Evolutionary conservation across 23 red algal genomes (phyloP).

Genomic region (Gracilariopsis chorda): DNA sequence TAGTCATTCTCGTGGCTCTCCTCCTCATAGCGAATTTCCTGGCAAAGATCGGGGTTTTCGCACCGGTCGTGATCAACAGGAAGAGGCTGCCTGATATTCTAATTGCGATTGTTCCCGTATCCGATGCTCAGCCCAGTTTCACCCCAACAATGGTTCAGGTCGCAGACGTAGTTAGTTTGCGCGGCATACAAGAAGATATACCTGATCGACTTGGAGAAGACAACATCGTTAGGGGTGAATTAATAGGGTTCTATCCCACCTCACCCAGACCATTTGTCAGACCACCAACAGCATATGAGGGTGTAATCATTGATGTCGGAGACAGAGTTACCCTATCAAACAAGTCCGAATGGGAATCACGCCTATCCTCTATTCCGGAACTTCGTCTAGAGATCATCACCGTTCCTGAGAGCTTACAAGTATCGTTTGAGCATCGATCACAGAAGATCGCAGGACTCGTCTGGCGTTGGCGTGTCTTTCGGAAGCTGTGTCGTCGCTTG

Average conservation of each 20-base stretch:
- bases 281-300: background rate
- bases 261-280: background rate
- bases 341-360: background rate
- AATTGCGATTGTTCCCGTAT: background rate
- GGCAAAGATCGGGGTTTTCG: background rate
- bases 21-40: slow-evolving; percentile 4
- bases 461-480: slow-evolving; percentile 18
- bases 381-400: background rate
- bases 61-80: background rate
- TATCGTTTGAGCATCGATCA: background rate
- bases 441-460: background rate
- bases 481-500: slow-evolving; percentile 4
- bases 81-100: background rate
- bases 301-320: background rate
- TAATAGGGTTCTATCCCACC: slow-evolving; percentile 1
- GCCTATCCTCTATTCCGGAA: background rate
- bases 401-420: background rate
- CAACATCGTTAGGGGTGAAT: background rate
- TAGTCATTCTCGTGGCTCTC: background rate
- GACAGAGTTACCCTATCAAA: slow-evolving; percentile 5
- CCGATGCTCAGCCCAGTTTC: background rate
- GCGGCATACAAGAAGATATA: background rate
- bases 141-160: background rate
- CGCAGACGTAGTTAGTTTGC: background rate
- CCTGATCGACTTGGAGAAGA: background rate